Evolutionary conservation across 768 basidiomycete genomes (phyloP).

Genomic region (Boletus barrowsii): DNA sequence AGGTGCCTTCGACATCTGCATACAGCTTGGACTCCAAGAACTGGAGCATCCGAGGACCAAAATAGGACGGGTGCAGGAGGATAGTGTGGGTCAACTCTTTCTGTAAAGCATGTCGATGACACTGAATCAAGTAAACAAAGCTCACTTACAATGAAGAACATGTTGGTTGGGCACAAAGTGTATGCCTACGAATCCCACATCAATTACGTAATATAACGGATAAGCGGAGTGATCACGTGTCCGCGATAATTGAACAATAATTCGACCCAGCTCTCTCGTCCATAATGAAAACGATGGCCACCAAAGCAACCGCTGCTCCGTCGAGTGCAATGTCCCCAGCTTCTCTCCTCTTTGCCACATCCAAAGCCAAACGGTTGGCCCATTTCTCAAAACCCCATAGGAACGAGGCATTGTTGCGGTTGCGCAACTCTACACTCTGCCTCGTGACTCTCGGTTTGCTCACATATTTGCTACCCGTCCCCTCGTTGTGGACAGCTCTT

Average conservation of each 20-base stretch:
- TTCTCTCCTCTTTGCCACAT: conserved; percentile 22
- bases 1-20: conserved; percentile 95
- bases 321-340: conserved; percentile 18
- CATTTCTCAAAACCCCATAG: conserved; percentile 34
- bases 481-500: conserved; percentile 36
- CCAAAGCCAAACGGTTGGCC: conserved; percentile 18
- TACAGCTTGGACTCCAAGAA: conserved; percentile 93
- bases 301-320: conserved; percentile 2
- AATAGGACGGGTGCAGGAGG: conserved; percentile 95
- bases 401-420: conserved; percentile 36
- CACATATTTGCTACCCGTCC: conserved; percentile 38
- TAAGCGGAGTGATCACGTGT: not conserved
- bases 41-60: conserved; percentile 92
- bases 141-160: conserved; percentile 71
- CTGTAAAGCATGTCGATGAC: conserved; percentile 38
- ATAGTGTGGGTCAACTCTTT: conserved; percentile 98
- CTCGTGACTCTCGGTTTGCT: conserved; percentile 33
- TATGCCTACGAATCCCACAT: too few species aligned
- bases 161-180: conserved; percentile 20
- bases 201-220: too few species aligned
- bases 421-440: conserved; percentile 37
- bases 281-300: conserved; percentile 9
- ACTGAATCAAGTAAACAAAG: not conserved
- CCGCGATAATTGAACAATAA: not conserved
- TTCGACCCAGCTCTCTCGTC: not conserved